Conservation (phyloP, 176 grass and related monocot genomes). For the Raddia guianensis region DNA sequence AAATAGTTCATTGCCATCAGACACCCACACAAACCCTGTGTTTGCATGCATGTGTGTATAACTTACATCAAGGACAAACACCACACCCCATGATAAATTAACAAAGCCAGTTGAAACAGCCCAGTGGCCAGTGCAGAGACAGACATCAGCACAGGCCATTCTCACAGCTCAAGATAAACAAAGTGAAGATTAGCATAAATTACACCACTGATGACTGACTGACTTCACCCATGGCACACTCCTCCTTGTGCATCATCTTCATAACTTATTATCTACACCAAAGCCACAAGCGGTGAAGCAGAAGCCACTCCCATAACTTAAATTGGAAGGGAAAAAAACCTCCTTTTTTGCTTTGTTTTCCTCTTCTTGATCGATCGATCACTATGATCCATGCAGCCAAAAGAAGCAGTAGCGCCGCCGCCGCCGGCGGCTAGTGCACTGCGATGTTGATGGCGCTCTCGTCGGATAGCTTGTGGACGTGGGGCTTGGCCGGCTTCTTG, state of each 20-base stretch:
- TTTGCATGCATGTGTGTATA: conserved; percentile 19
- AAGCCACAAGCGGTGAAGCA: conserved; percentile 32
- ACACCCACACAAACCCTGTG: conserved; percentile 22
- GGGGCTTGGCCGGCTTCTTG: conserved; percentile 51
- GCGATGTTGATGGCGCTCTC: conserved; percentile 70
- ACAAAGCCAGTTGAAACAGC: conserved; percentile 10
- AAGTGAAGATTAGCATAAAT: conserved; percentile 42
- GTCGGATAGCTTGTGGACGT: conserved; percentile 52
- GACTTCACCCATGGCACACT: conserved; percentile 35
- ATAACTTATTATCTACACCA: conserved; percentile 57
- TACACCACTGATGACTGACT: conserved; percentile 2
- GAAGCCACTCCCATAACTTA: conserved; percentile 51
- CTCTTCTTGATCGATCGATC: background rate
- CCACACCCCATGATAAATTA: conserved; percentile 37
- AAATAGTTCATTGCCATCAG: conserved; percentile 36
- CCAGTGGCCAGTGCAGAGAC: conserved; percentile 20
- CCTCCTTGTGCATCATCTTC: conserved; percentile 22
- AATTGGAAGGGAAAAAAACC: background rate
- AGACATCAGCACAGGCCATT: conserved; percentile 9
- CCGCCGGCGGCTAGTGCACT: conserved; percentile 47
- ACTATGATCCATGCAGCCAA: background rate
- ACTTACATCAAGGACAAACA: conserved; percentile 34
- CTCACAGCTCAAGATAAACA: conserved; percentile 34
- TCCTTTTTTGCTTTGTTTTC: background rate
- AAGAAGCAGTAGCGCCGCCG: background rate